Evolutionary conservation across 306 rosid species (phyloP), one percentile per base, ranked within the genome.

Genomic region (Cicer pinnatifidum): DNA sequence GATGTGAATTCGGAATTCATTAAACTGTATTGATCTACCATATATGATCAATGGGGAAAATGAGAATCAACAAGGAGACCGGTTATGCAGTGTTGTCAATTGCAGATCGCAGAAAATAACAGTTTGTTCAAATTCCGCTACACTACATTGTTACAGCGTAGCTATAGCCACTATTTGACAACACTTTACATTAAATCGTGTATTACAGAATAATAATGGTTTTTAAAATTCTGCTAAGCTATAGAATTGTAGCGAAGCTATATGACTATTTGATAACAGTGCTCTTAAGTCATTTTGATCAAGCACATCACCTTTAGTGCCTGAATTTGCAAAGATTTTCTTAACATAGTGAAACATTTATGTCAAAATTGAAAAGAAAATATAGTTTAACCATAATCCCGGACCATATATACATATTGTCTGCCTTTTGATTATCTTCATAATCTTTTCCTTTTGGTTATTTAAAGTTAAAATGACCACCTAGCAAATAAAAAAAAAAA

Each of bases 1-100:
- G 46, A 43, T 57, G 47, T 3, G 54, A 46, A 43, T 65, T 54
- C 64, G 37, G 33, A 15, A 17, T 46, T 33, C 33, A 73, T 72
- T 43, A 15, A 74, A 60, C 52, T 59, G 39, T 50, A 74, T 6
- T 67, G 45, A 80, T 51, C 45, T 48, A 37, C 53, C 28, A 37
- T 9, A 56, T 17, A 62, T 59, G 48, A 80, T 40, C 15, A 16
- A 40, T 8, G 40, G 7, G 8, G 17, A n/a, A 58, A 46, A 8
- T 7, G 41, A 19, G 8, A 69, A 59, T 23, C 62, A 59, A 58
- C 38, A 44, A 3, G 62, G 11, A 66, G 35, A 39, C 8, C 10
- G 8, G 1, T 41, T 41, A 8, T 6, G 45, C 1, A 41, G 45
- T 41, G 45, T 41, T 41, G 9, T 40, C 45, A 41, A 41, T 41